phyloP scores from a whole-genome alignment of 2,329 filamentous ascomycete species.

The Botrytis fragariae region DNA sequence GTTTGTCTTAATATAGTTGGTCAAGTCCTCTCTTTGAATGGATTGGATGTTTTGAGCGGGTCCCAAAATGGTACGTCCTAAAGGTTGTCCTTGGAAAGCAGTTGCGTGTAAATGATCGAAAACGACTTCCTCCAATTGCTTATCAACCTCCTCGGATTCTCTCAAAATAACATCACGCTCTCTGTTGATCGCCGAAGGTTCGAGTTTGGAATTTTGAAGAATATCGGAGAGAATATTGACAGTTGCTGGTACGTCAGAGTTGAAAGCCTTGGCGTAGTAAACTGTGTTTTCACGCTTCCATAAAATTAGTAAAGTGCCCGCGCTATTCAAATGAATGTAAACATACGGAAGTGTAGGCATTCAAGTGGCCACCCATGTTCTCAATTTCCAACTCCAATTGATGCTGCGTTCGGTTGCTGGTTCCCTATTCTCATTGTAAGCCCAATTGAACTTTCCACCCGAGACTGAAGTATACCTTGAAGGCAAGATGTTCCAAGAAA shows the following conservation, averaged over 20 bases:
- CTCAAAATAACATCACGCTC: conserved; percentile 98
- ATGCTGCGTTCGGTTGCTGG: conserved; percentile 88
- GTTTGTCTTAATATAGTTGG: conserved; percentile 98
- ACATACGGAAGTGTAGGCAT: conserved; percentile 97
- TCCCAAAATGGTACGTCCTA: conserved; percentile 96
- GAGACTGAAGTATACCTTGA: conserved; percentile 70
- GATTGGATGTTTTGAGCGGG: conserved; percentile 97
- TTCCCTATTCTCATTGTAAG: conserved; percentile 60
- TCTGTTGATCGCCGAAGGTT: conserved; percentile 86
- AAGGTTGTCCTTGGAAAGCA: conserved; percentile 92
- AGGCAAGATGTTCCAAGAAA: conserved; percentile 99
- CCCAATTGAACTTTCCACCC: conserved; percentile 16
- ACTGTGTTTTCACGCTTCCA: conserved; percentile 93
- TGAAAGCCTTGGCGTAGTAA: conserved; percentile 99
- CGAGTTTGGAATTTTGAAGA: conserved; percentile 98
- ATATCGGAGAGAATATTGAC: conserved; percentile 99
- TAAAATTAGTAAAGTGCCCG: conserved; percentile 25
- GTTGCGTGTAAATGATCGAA: conserved; percentile 99
- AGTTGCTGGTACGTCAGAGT: conserved; percentile 91
- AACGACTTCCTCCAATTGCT: conserved; percentile 98
- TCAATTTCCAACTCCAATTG: conserved; percentile 99
- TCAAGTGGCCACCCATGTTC: conserved; percentile 99
- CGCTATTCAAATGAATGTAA: conserved; percentile 32
- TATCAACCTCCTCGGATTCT: conserved; percentile 99
- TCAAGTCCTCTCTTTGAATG: conserved; percentile 87